Evolutionary conservation across 1,139 yeast genomes (phyloP).

Genomic region (Debaryomyces subglobosus): DNA sequence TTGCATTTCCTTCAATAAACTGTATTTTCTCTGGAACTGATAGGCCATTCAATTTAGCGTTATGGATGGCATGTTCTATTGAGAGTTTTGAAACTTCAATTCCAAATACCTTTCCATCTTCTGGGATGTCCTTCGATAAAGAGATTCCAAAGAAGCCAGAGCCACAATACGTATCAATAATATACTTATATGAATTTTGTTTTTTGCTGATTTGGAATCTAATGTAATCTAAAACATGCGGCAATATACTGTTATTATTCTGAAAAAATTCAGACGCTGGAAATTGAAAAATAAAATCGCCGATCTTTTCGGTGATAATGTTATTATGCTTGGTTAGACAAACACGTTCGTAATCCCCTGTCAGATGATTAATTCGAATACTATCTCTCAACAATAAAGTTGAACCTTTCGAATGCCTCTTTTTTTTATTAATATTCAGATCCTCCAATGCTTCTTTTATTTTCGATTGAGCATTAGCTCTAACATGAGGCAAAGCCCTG

Average conservation of each 20-base stretch:
- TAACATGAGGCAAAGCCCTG: slow-evolving; percentile 18
- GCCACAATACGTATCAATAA: slow-evolving; percentile 51
- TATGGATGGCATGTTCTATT: slow-evolving; percentile 41
- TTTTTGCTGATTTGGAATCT: slow-evolving; percentile 24
- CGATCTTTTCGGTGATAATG: slow-evolving; percentile 35
- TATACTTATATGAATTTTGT: slow-evolving; percentile 25
- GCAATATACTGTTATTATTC: slow-evolving; percentile 37
- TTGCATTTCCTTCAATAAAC: slow-evolving; percentile 44
- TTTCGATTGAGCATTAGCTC: slow-evolving; percentile 12
- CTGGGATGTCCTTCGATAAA: slow-evolving; percentile 30
- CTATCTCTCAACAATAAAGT: slow-evolving; percentile 39
- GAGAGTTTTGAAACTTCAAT: slow-evolving; percentile 41
- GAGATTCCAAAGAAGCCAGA: slow-evolving; percentile 50
- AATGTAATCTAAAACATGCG: slow-evolving; percentile 37
- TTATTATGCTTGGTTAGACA: slow-evolving; percentile 29
- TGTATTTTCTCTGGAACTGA: slow-evolving; percentile 29
- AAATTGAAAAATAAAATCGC: slow-evolving; percentile 35
- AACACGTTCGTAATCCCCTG: slow-evolving; percentile 33
- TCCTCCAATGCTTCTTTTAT: neutral
- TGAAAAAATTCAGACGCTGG: slow-evolving; percentile 41
- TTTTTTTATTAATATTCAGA: slow-evolving; percentile 9
- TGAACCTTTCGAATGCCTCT: slow-evolving; percentile 13
- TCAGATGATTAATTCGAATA: slow-evolving; percentile 30
- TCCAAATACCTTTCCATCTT: slow-evolving; percentile 42
- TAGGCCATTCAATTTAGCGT: slow-evolving; percentile 44